Evolutionary conservation across 2,329 filamentous ascomycete genomes (phyloP).

Genomic region (Gaeumannomyces sp.): DNA sequence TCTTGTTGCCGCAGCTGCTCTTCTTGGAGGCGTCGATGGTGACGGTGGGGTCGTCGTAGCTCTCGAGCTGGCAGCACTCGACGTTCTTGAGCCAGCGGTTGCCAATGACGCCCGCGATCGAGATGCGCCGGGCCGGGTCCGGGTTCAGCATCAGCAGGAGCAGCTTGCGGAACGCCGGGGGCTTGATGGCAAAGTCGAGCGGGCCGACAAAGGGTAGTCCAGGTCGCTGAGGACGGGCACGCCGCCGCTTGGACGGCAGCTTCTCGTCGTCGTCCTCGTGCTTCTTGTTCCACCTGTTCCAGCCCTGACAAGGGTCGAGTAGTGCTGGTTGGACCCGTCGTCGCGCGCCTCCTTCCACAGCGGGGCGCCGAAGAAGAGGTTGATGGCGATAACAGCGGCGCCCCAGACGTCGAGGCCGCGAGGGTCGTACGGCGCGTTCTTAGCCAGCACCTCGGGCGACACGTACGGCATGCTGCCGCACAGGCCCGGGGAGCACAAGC

Average conservation of each 20-base stretch:
- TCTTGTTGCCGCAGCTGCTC: conserved; percentile 37
- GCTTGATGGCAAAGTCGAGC: conserved; percentile 60
- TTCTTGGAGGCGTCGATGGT: conserved; percentile 58
- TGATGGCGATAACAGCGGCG: conserved; percentile 75
- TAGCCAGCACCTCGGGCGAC: conserved; percentile 74
- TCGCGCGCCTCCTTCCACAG: conserved; percentile 67
- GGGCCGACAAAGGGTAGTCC: conserved; percentile 57
- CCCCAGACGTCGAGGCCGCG: conserved; percentile 82
- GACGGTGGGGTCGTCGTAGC: conserved; percentile 56
- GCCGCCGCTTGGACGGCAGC: conserved; percentile 38
- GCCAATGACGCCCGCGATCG: conserved; percentile 61
- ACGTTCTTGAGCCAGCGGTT: conserved; percentile 68
- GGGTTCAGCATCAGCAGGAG: conserved; percentile 80
- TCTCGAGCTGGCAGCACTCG: conserved; percentile 73
- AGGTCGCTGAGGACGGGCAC: conserved; percentile 42
- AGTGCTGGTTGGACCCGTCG: conserved; percentile 45
- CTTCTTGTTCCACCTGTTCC: conserved; percentile 59
- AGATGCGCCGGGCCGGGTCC: conserved; percentile 62
- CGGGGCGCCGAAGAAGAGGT: conserved; percentile 64
- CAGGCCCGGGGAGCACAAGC: conserved; percentile 70
- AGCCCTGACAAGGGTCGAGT: conserved; percentile 61
- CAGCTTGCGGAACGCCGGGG: conserved; percentile 62
- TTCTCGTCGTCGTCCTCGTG: conserved; percentile 36
- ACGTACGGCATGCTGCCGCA: conserved; percentile 84
- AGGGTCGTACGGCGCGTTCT: conserved; percentile 62